Base-by-base conservation (phyloP, 176 grass and related monocot species). In the Bromus sterilis region DNA sequence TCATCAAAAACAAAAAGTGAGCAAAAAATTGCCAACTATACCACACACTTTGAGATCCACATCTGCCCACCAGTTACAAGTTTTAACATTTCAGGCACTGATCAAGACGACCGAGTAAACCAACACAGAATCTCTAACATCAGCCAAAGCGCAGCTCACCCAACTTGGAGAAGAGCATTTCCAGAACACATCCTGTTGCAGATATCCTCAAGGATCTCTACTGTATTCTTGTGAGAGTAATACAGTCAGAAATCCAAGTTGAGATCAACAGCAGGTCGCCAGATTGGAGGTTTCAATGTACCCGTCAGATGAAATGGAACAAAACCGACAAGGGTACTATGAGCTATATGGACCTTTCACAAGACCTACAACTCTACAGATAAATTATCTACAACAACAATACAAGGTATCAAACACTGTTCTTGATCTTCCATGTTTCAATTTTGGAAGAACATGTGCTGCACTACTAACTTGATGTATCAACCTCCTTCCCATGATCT, bases 401-500 rank as follows among this genome's bases (percentile, higher is more conserved):
- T 71, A 77, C 56, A 86, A 31, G 33, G 44, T 78, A 85, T 43
- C 42, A 21, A 68, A n/a, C 39, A 57, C 14, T 58, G 20, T 63
- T 64, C 63, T 41, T 80, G 77, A 82, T 88, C 56, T 72, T 78
- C 82, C 79, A 75, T n/a, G 36, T 71, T 42, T 26, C 21, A 48
- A 10, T 46, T 72, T 73, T 36, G 23, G 26, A 80, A 79, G 44
- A 68, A 33, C 46, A 90, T 82, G 34, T 32, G 21, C 59, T 49
- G 56, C 30, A 60, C 62, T 28, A 76, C 75, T 87, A 91, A 84
- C 58, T 91, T 74, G 92, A 89, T 43, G 75, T 40, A 72, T 87
- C 88, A 32, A 99, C 82, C 85, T 95, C 88, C 80, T 99, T 99
- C 35, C 89, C 93, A 84, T 91, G 96, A 83, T 99, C 96, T 93